Evolutionary conservation across 1,284 basidiomycete genomes (phyloP), one percentile per base, ranked within the genome.

Genomic region (Mycena citricolor): DNA sequence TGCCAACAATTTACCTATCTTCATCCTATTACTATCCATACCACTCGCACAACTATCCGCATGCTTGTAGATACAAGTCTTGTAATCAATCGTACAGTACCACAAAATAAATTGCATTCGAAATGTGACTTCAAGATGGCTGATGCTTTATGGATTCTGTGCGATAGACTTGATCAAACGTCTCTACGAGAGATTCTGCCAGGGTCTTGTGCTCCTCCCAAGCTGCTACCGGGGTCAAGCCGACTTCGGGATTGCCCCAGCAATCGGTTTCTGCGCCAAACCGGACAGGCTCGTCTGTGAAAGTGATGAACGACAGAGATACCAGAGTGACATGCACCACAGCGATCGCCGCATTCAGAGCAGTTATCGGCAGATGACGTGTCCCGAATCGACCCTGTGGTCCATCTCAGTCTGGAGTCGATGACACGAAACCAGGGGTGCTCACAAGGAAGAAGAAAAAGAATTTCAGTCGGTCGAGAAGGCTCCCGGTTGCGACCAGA

Each of bases 381-480:
- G 86, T 89, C 35, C 86, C 86, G 16, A 81, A 59, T 20, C 88
- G 83, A 26, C 73, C 83, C 87, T 90, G 54, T 16, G 4, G 32
- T 21, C n/a, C 16, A 25, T 2, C 20, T 29, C 36, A 22, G 42
- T 24, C 38, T 19, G 37, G 17, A 33, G 17, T 11, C 21, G 20
- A 17, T 23, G 20, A 22, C 29, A 17, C 39, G 32, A 12, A 31
- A 40, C 20, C 28, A 39, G 14, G 10, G 37, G 17, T 37, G 29
- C 89, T 59, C 55, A 90, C 90, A 4, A 93, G 13, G 57, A 83
- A 86, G 59, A 93, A 89, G 2, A 73, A 38, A 10, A 78, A 37
- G 8, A 78, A 61, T 70, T 88, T 87, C 24, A 79, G 51, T 1
- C 71, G 51, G 45, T 78, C 69, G 32, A 77, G 59, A 31, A 85